Evolutionary conservation across 768 basidiomycete genomes (phyloP).

Genomic region (Trametes elegans): DNA sequence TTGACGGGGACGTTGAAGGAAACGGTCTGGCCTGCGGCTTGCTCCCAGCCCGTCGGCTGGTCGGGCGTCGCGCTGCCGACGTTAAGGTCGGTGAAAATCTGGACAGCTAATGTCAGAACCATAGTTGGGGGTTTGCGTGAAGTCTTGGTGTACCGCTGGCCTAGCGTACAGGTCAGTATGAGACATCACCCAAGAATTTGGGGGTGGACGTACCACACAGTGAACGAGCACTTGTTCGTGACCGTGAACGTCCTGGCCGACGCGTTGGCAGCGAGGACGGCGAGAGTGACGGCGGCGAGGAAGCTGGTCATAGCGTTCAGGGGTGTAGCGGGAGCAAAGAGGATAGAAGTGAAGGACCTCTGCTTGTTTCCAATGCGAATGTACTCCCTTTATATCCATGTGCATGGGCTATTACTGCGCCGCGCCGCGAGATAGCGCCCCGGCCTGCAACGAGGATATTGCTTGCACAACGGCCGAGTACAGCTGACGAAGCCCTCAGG

Average conservation of each 20-base stretch:
- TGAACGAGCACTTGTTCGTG: slow-evolving; percentile 40
- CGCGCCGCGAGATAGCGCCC: neutral
- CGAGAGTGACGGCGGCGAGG: slow-evolving; percentile 6
- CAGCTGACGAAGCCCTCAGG: neutral
- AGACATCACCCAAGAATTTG: neutral
- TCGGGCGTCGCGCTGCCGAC: slow-evolving; percentile 29
- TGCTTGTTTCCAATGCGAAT: neutral
- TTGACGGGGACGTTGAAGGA: slow-evolving; percentile 35
- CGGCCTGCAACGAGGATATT: neutral
- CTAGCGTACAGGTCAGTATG: neutral
- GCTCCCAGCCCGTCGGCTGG: slow-evolving; percentile 31
- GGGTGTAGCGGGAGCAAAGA: too few species aligned
- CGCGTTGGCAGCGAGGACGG: slow-evolving; percentile 6
- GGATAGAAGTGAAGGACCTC: neutral
- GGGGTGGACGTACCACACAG: slow-evolving; percentile 34
- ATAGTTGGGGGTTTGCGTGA: too few species aligned
- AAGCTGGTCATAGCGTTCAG: slow-evolving; percentile 15
- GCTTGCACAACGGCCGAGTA: neutral
- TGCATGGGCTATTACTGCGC: neutral
- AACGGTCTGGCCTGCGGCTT: slow-evolving; percentile 22
- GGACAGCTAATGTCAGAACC: neutral
- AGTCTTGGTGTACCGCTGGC: neutral
- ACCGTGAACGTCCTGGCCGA: slow-evolving; percentile 34
- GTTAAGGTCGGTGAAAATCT: slow-evolving; percentile 30
- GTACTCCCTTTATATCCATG: neutral